Percentiles rank a stretch among this genome's conserved stretches.
Evolutionary conservation across 192 early-diverging fungal species (phyloP).

Genomic region (Chytriomyces sp.): DNA sequence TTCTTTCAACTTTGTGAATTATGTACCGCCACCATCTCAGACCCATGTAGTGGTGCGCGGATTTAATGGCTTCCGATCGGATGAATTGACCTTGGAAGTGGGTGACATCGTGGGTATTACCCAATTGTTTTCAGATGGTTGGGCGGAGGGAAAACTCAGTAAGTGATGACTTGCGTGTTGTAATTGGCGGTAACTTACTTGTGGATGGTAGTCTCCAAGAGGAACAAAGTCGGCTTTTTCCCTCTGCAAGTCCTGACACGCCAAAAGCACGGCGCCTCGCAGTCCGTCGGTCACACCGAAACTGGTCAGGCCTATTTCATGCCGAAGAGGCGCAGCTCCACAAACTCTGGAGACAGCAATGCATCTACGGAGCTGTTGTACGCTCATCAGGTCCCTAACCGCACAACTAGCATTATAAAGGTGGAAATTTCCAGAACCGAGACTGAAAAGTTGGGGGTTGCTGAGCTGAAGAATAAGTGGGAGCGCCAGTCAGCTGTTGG

Average conservation of each 20-base stretch:
- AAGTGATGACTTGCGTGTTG: no score
- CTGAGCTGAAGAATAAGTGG: constrained; percentile 16
- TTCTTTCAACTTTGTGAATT: constrained; percentile 43
- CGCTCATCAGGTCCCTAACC: constrained; percentile 24
- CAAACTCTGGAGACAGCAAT: background rate
- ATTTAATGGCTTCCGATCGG: constrained; percentile 40
- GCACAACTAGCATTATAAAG: background rate
- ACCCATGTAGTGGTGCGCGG: constrained; percentile 48
- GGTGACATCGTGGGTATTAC: constrained; percentile 61
- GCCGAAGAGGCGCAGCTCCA: constrained; percentile 14
- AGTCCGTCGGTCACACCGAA: constrained; percentile 39
- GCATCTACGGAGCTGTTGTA: constrained; percentile 21
- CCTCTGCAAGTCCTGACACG: constrained; percentile 51
- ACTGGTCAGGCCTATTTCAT: constrained; percentile 21
- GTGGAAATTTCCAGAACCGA: background rate
- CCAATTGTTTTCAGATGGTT: constrained; percentile 50
- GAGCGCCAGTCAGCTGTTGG: constrained; percentile 2
- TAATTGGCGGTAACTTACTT: no score
- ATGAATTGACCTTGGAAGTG: constrained; percentile 51
- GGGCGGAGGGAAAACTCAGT: constrained; percentile 43
- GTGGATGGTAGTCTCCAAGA: background rate
- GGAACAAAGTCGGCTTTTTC: constrained; percentile 26
- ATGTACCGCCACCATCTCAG: constrained; percentile 50
- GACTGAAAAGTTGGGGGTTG: background rate
- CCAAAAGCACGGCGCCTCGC: constrained; percentile 55